Base-by-base conservation (phyloP, 352 stramenopile species). In the Phytophthora crassamura region DNA sequence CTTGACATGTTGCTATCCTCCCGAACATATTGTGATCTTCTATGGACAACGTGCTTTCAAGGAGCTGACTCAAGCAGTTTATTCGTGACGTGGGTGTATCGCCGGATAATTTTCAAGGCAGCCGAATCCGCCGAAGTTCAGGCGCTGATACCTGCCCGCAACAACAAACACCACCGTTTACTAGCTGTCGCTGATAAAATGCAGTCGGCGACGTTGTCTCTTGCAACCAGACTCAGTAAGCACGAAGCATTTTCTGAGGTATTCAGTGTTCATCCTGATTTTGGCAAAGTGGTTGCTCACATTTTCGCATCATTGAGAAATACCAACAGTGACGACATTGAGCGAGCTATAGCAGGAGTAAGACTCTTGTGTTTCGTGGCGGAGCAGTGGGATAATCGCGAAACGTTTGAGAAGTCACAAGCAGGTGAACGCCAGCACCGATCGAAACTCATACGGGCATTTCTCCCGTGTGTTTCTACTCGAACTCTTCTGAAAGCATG, bases 341-440 rank as follows among this genome's bases (percentile, higher is more conserved):
- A 45, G 18, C 40, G 14, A 33, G 40, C 47, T 16, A 50, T 8
- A 22, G 16, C 32, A 35, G 50, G 55, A 34, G 14, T 66, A 38
- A 41, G 61, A 50, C 55, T 70, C 8, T 6, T 70, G n/a, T 70
- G 63, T 15, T 64, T 52, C 9, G 12, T 60, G 40, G 54, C 39
- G 8, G 63, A 70, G 15, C 47, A 62, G 45, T 70, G 55, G 56
- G 45, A 47, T 22, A 7, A 45, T 22, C 38, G 3, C 32, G 14
- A 22, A 20, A 34, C 11, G 9, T 18, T 45, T 6, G 25, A 64
- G 1, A 15, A 45, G 11, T 22, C 20, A 7, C 25, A 40, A 7
- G 40, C 38, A 22, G 36, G 22, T 25, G 22, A 25, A 25, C 22
- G 39, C 7, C 30, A 48, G 28, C 18, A 60, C 12, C 28, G 9